Evolutionary conservation across 495 filamentous ascomycete genomes (phyloP).

Genomic region (Emericellopsis terricola): DNA sequence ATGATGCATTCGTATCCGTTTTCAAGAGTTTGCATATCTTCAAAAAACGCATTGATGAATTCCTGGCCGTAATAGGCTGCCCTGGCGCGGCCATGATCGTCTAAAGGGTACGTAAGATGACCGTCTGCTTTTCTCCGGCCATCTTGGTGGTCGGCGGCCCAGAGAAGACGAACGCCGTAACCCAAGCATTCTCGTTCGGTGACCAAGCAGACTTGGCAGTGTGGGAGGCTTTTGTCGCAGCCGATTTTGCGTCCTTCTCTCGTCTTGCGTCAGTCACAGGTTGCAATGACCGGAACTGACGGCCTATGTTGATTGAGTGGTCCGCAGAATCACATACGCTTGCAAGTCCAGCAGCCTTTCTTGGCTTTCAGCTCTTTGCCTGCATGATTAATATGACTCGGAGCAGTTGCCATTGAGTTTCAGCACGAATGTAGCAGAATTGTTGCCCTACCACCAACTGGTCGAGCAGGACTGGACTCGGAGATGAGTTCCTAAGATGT

Average conservation of each 20-base stretch:
- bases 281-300: conserved; percentile 1
- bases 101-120: too few relatives aligned
- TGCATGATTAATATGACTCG: too few relatives aligned
- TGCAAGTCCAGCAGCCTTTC: conserved; percentile 21
- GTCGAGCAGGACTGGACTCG: too few relatives aligned
- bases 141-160: conserved; percentile 18
- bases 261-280: conserved; percentile 3
- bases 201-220: conserved; percentile 19
- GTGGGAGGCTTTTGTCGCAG: conserved; percentile 19
- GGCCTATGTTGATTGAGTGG: neutral
- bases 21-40: too few relatives aligned
- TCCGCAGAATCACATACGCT: conserved; percentile 12
- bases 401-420: too few relatives aligned
- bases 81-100: too few relatives aligned
- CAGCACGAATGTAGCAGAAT: too few relatives aligned
- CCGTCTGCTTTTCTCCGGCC: conserved; percentile 12
- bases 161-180: conserved; percentile 19
- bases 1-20: too few relatives aligned
- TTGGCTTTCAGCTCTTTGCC: conserved; percentile 2
- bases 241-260: conserved; percentile 21
- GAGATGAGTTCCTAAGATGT: too few relatives aligned
- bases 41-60: conserved; percentile 13
- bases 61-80: conserved; percentile 14
- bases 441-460: too few relatives aligned
- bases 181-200: conserved; percentile 16